phyloP scores from a whole-genome alignment of 306 rosid species.

The Ochetophila trinervis region DNA sequence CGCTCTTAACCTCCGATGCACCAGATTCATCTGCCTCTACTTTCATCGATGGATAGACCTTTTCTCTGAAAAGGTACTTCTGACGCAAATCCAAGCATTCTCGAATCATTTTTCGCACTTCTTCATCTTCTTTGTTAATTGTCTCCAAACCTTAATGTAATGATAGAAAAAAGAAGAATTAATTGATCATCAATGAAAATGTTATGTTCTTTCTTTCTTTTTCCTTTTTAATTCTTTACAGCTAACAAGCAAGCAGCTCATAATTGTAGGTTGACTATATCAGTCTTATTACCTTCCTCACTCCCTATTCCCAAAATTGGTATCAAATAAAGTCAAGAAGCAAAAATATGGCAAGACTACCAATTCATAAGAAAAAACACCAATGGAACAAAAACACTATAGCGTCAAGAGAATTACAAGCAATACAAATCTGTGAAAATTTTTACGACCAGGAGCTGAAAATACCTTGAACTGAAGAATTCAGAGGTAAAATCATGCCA shows the following conservation, averaged over 20 bases:
- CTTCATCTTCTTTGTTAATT: conserved; percentile 37
- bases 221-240: background rate
- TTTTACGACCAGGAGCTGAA: conserved; percentile 8
- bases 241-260: background rate
- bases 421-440: conserved; percentile 2
- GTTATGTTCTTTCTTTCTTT: background rate
- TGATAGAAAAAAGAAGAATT: conserved; percentile 1
- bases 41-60: conserved; percentile 32
- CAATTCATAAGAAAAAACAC: background rate
- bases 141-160: conserved; percentile 21
- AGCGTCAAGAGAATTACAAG: background rate
- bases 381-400: no score
- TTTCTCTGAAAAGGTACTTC: conserved; percentile 30
- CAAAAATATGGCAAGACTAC: conserved; percentile 6
- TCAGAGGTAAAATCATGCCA: conserved; percentile 35
- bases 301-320: background rate
- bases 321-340: conserved; percentile 1
- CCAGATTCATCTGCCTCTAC: conserved; percentile 12
- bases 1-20: conserved; percentile 20
- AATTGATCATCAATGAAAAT: background rate
- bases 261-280: background rate
- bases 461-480: conserved; percentile 42
- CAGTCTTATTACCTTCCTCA: background rate
- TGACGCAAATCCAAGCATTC: conserved; percentile 46
- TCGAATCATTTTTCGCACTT: conserved; percentile 32